Base-by-base conservation (phyloP, 2,329 filamentous ascomycete genomes). In the Colletotrichum karsti region DNA sequence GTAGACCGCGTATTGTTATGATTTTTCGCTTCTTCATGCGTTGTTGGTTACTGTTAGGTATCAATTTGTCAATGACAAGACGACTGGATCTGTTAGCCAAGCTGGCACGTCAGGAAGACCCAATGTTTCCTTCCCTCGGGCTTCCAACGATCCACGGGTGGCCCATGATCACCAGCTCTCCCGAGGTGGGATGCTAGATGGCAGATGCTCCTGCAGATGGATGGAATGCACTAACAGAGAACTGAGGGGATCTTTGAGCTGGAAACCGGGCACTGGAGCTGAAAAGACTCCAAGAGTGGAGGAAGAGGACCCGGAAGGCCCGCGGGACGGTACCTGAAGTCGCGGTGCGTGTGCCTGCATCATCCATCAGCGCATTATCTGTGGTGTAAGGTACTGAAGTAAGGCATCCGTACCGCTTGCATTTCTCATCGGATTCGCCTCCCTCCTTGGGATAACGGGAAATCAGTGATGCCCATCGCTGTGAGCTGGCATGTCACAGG, bases 401-500 rank as follows among this genome's bases (percentile, higher is more conserved):
- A n/a, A n/a, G n/a, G n/a, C n/a, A n/a, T n/a, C n/a, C n/a, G n/a
- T 41, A 13, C 33, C 15, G 30, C 20, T 39, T 57, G 22, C 54
- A 57, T 48, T 42, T 41, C 53, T 39, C 33, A 55, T 63, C 33
- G 8, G 39, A 35, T 63, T 63, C 20, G 48, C 63, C 39, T 63
- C 63, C 22, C 37, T 55, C 35, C 30, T 63, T 46, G 33, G 42
- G 15, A 58, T 26, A 58, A 53, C 33, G 10, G 41, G 55, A 39
- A 58, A 28, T 60, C 42, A 39, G 57, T 30, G 44, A 26, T 60
- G 57, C 26, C 26, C 58, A 44, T 44, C 48, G 26, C 44, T 30
- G 60, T 67, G 64, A 58, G 64, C 39, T 67, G 64, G 53, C 64
- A 64, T 58, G 60, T 63, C 44, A 59, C 64, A 67, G 39, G 64